Base-by-base conservation (phyloP, 169 alveolate genomes). In the Eimeria necatrix region DNA sequence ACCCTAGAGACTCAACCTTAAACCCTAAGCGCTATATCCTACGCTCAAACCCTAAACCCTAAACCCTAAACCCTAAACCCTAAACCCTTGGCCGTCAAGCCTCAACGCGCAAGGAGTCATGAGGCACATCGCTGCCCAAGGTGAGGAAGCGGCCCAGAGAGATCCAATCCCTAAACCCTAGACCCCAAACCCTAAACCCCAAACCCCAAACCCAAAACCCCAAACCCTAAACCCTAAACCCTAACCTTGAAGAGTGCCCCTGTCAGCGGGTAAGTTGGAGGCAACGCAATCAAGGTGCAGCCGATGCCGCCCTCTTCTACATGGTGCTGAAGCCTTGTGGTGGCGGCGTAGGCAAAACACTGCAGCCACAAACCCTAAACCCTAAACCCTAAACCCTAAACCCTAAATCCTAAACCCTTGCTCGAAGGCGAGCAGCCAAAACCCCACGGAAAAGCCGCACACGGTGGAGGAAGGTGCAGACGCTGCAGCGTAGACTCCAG, bases 241-340 rank as follows among this genome's bases (percentile, higher is more conserved):
- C 89, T 80, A 52, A 80, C 59, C 89, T 24, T 56, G 20, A 80
- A 80, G 8, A 80, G n/a, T 64, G 89, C 59, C 9, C 89, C 89
- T n/a, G 71, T 56, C 41, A 80, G 32, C 48, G 89, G 89, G 24
- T 80, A 80, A 3, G 89, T 80, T 0, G 89, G 89, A 49, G 89
- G 89, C 46, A 80, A n/a, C 8, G 89, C 89, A 20, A 80, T 51
- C 48, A 80, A 68, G 60, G 89, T 80, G 71, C 89, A 80, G 89
- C 89, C 89, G 71, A 80, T 80, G 89, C 89, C 89, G 6, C 89
- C 89, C 49, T 80, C 89, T 52, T 80, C 89, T 5, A 80, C 89
- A 3, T 52, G 89, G 24, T 80, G 70, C 20, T 80, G 89, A 24
- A 80, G 89, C 70, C 70, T 6, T 18, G 89, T 48, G 18, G 89